A percentile compares a stretch with the other conserved stretches of the same genome.
Evolutionary conservation across 441 rosid genomes (phyloP).

Genomic region (Syzygium syzygioides): DNA sequence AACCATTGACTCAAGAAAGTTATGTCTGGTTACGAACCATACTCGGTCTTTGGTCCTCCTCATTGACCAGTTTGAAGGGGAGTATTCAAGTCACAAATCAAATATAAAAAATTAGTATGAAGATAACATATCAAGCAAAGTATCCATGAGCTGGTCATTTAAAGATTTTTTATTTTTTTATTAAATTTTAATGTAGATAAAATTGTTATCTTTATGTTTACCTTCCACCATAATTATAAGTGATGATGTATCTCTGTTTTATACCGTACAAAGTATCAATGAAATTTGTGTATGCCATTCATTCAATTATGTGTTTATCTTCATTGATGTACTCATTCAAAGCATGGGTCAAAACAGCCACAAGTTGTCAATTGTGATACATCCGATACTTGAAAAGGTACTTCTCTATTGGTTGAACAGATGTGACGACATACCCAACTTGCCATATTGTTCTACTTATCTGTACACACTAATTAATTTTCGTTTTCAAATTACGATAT

Average conservation of each 20-base stretch:
- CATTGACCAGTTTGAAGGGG: not conserved
- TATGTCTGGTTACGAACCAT: not conserved
- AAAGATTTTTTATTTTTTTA: not conserved
- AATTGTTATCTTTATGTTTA: not conserved
- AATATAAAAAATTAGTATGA: not conserved
- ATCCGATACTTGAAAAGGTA: not conserved
- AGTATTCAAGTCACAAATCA: not conserved
- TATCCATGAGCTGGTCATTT: not conserved
- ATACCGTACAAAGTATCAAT: not conserved
- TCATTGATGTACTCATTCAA: not conserved
- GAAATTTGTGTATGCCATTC: not conserved
- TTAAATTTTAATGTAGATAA: not conserved
- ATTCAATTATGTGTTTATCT: not conserved
- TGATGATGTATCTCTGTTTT: not conserved
- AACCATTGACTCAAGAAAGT: not conserved
- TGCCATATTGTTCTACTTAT: not conserved
- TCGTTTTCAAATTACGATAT: not conserved
- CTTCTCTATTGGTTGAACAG: not conserved
- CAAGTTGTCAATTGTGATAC: not conserved
- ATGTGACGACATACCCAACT: accelerated
- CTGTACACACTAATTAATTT: not conserved
- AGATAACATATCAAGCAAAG: not conserved
- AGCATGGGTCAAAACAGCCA: accelerated
- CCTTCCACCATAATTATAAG: not conserved
- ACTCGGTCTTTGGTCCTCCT: not conserved